Evolutionary conservation across 192 early-diverging fungal species (phyloP), one percentile per base, ranked within the genome.

Genomic region (Coemansia sp.): DNA sequence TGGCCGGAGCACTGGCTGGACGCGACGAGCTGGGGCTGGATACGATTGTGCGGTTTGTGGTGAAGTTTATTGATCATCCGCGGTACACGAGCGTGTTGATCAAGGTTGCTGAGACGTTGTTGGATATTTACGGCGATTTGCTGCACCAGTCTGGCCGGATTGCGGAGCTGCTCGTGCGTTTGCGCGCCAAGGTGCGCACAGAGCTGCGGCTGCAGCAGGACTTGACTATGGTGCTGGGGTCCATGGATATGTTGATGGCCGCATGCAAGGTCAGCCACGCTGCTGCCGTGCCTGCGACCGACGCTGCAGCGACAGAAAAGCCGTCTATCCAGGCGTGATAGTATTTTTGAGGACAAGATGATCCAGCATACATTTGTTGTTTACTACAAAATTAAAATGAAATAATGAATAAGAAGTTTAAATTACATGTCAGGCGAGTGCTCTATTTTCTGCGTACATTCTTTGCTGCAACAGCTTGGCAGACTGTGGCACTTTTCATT

Each of bases 11-110:
- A 8, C 78, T 98, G 62, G 82, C 89, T 50, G 93, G 92, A 54
- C 82, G 96, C 32, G 92, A 96, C 65, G 96, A 98, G 64, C 83
- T 89, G 49, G 84, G 89, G 19, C 74, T 98, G 62, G 91, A 92
- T 65, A 92, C 94, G 8, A 69, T 97, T 35, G 77, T 92, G 19
- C 84, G 85, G 59, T 98, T 98, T 66, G 62, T 98, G 22, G 71
- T 89, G 45, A 90, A 84, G 75, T 75, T 93, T 67, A 87, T 98
- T 57, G 83, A 86, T 60, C 78, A 96, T 54, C 94, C 94, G 50
- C 80, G 86, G 48, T 96, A 92, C 73, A 86, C 90, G 1, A 70
- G 67, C 8, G 66, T 94, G 10, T 70, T 98, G 57, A 75, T 93
- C n/a, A 89, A 90, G 74, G 91, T 96, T 9, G 73, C 91, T 1